Percentiles rank a stretch among this genome's conserved stretches.
Conservation (phyloP, 768 basidiomycete species). For the Hypsizygus marmoreus region DNA sequence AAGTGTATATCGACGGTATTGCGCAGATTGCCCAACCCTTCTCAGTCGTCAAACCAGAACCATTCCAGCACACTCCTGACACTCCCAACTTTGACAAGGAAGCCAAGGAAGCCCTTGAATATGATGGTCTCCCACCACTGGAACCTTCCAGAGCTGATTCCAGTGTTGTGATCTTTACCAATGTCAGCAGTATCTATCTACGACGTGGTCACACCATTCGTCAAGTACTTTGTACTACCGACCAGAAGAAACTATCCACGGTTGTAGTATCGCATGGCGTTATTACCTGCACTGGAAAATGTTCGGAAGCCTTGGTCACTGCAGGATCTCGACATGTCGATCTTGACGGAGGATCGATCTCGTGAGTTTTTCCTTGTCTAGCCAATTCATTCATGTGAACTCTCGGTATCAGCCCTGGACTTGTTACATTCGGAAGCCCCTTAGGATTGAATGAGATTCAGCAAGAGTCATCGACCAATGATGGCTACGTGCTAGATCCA, state of each 20-base stretch:
- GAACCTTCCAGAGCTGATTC: constrained; percentile 33
- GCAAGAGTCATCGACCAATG: constrained; percentile 66
- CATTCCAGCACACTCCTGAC: constrained; percentile 47
- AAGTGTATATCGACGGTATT: constrained; percentile 91
- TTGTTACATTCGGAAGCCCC: constrained; percentile 70
- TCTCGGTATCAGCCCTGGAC: constrained; percentile 41
- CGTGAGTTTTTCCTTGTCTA: constrained; percentile 15
- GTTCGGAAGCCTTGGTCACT: constrained; percentile 6
- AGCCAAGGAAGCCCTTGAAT: constrained; percentile 55
- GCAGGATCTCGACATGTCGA: constrained; percentile 45
- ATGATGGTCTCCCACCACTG: constrained; percentile 79
- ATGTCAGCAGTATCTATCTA: constrained; percentile 55
- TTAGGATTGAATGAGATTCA: constrained; percentile 72
- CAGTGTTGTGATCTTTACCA: constrained; percentile 52
- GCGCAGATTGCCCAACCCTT: constrained; percentile 59
- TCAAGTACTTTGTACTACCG: constrained; percentile 25
- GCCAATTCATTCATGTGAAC: neutral
- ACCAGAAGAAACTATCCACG: constrained; percentile 24
- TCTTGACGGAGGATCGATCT: constrained; percentile 68
- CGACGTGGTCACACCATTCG: constrained; percentile 30
- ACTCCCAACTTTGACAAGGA: constrained; percentile 76
- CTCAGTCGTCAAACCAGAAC: constrained; percentile 49
- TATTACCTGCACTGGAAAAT: constrained; percentile 49
- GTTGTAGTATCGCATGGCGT: constrained; percentile 47
- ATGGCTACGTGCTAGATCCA: constrained; percentile 64